Evolutionary conservation across 2,329 filamentous ascomycete species (phyloP), one percentile per base, ranked within the genome.

Genomic region (Fusarium lyarnte): DNA sequence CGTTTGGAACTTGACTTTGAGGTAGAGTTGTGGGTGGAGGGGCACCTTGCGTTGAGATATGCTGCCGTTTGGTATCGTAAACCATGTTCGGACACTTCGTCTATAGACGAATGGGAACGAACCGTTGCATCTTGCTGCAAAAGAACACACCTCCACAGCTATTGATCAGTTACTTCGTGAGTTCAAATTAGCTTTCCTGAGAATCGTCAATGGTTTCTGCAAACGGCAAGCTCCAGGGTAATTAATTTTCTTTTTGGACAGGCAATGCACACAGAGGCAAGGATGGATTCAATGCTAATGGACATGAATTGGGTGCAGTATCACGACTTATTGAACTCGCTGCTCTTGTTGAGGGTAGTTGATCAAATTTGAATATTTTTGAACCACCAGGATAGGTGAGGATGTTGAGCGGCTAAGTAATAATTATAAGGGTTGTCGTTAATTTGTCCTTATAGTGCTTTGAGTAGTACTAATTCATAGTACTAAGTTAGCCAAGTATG

Each of bases 221-320:
- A 62, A 66, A 49, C 31, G 43, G 39, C 5, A 4, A 45, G 12
- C 33, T 62, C 35, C 25, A 66, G 66, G 60, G 67, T 61, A 66
- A 31, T 6, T n/a, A 3, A 19, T 16, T 39, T 25, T 31, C 3
- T n/a, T 19, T 19, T 8, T 16, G 5, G 33, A 27, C 33, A 38
- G 12, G n/a, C 27, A 29, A 35, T 35, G 5, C 3, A 25, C n/a
- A 14, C 16, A 25, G 16, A 33, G 11, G n/a, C 16, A 51, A 14
- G 33, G 16, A 17, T 3, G 17, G 13, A 29, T 29, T 23, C 21
- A 29, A 29, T 29, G 9, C 27, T 29, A 29, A 25, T 23, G 33
- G n/a, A 13, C 3, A 33, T 8, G 27, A 29, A 9, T 29, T 9
- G 8, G 27, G 27, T 8, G 27, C 27, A 29, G 27, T 29, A 29